Base-by-base conservation (phyloP, 148 eudicot genomes). In the Vaccinium myrtillus region DNA sequence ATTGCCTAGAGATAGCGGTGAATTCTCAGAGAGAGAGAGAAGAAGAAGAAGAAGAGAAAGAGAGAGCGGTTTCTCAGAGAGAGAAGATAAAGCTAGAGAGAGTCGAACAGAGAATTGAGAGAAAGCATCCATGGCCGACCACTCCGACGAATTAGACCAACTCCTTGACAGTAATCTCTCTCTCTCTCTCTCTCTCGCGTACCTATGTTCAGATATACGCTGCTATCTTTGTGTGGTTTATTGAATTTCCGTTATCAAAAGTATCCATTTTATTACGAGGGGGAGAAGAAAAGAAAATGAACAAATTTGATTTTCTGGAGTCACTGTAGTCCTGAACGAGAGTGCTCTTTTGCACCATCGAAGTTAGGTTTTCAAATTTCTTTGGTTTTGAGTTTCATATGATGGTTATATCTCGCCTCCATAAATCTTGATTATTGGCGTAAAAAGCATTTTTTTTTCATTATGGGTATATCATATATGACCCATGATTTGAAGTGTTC, bases 91-190 rank as follows among this genome's bases (percentile, higher is more conserved):
- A 67, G 36, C 10, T 23, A 65, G 71, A 65, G 32, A 65, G 27
- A 65, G 75, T 23, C 32, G 71, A 67, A 25, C 75, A 39, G 49
- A 39, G n/a, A 2, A 30, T 13, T 5, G 77, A 6, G 53, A 75
- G 51, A 18, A 12, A 6, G 51, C 78, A 75, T 75, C 27, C n/a
- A 75, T 75, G 78, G 78, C 78, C 78, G 78, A 46, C 46, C 53
- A 46, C 53, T 75, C 78, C 27, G 78, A 75, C 78, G 78, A 75
- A 46, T 75, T 75, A 19, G 78, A 75, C 53, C 78, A 75, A 75
- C 78, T 75, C 13, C 78, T 75, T 75, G 78, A 75, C 78, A 75
- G 78, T 75, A 43, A 75, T 75, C 54, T 46, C 25, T 75, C 50
- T 21, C 27, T 32, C 36, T 32, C 36, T 32, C 36, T 36, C 39